Percentiles rank a stretch among this genome's conserved stretches.
Evolutionary conservation across 2,329 filamentous ascomycete species (phyloP).

Genomic region (Cordyceps fumosorosea): DNA sequence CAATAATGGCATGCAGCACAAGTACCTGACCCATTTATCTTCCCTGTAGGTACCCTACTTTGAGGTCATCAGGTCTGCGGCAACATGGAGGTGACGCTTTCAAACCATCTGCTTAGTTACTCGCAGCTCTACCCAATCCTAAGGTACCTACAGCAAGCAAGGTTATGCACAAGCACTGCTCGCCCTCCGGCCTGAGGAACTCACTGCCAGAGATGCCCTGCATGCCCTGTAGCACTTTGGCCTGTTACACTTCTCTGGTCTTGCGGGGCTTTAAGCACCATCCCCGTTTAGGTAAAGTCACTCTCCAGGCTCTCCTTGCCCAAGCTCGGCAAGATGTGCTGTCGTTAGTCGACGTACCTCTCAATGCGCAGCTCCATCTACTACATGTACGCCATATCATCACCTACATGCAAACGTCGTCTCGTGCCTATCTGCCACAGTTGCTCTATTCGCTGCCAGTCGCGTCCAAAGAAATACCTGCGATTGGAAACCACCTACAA

Average conservation of each 20-base stretch:
- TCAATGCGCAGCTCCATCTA: background rate
- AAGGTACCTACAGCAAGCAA: too few species aligned
- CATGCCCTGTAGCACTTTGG: too few species aligned
- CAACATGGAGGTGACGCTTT: too few species aligned
- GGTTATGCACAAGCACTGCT: too few species aligned
- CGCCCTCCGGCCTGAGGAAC: too few species aligned
- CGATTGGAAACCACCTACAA: too few species aligned
- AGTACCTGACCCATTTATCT: background rate
- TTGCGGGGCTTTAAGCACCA: background rate
- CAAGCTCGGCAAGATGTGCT: slow-evolving; percentile 6
- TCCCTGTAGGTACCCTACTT: background rate
- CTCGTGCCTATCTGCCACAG: background rate
- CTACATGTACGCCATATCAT: slow-evolving; percentile 8
- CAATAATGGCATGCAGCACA: background rate
- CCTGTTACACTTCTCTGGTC: too few species aligned
- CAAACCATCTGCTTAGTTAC: too few species aligned
- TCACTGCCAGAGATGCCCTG: too few species aligned
- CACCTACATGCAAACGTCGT: slow-evolving; percentile 6
- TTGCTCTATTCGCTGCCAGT: background rate
- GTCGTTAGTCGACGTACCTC: background rate
- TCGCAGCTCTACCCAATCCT: too few species aligned
- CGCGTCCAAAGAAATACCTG: background rate
- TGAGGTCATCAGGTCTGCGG: too few species aligned
- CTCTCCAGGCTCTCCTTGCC: background rate
- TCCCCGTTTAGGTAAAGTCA: slow-evolving; percentile 6